These are phyloP conservation scores for Plantago major DNA, from an alignment of 257 asterid species.

Conservation along the genomic window DNA sequence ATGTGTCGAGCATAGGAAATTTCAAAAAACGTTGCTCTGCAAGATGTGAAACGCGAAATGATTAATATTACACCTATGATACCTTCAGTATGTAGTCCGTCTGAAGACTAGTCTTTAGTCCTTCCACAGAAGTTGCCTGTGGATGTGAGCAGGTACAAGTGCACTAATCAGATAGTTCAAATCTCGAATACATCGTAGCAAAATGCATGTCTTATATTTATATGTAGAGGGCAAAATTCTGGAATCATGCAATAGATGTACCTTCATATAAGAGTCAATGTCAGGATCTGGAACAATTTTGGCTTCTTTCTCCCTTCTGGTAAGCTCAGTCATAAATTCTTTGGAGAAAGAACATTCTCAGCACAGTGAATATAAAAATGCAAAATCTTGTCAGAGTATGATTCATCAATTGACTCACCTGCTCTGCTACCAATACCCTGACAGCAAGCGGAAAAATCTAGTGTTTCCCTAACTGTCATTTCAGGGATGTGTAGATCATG, in stretches of 20 bases:
- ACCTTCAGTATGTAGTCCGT: constrained; percentile 1
- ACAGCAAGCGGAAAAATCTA: constrained; percentile 51
- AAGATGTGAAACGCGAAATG: neutral
- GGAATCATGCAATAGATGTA: constrained; percentile 14
- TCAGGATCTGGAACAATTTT: constrained; percentile 54
- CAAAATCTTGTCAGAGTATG: neutral
- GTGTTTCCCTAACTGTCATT: constrained; percentile 60
- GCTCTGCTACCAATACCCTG: constrained; percentile 56
- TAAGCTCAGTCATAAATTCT: constrained; percentile 60
- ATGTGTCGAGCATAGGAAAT: neutral
- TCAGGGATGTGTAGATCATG: constrained; percentile 53
- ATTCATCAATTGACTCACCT: constrained; percentile 26
- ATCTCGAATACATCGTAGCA: neutral
- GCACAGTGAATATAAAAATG: neutral
- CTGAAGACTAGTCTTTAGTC: constrained; percentile 3
- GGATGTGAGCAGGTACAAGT: neutral
- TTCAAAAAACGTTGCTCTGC: neutral
- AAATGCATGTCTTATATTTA: neutral
- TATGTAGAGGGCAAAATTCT: neutral
- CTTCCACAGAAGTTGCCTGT: constrained; percentile 4
- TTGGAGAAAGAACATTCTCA: constrained; percentile 7
- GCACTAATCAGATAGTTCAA: too few species aligned
- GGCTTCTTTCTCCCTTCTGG: constrained; percentile 37
- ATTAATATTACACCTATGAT: neutral
- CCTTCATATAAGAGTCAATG: constrained; percentile 76